A percentile compares a stretch with the other conserved stretches of the same genome.
These are phyloP conservation scores for Daldinia concentrica DNA, from an alignment of 495 filamentous ascomycete genomes.

Conservation along the genomic window DNA sequence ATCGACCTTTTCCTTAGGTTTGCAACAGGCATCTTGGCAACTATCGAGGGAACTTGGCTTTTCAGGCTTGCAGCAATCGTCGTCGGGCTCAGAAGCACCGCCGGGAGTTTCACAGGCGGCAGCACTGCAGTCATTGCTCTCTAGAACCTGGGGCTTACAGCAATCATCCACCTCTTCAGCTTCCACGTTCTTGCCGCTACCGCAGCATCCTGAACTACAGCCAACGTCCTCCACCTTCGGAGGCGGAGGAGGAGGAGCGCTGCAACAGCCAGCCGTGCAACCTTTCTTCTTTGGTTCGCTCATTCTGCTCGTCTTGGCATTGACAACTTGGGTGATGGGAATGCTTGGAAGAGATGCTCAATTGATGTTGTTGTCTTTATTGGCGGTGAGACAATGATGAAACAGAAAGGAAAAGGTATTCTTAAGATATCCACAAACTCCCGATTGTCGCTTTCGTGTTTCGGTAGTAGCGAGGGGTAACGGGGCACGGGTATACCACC, in stretches of 20 bases:
- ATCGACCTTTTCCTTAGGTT: constrained; percentile 9
- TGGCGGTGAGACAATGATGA: not conserved
- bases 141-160: not conserved
- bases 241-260: not conserved
- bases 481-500: constrained; percentile 5
- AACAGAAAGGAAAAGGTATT: not conserved
- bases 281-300: constrained; percentile 22
- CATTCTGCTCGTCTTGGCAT: constrained; percentile 9
- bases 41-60: not conserved
- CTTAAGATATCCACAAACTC: not conserved
- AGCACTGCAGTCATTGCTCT: not conserved
- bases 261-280: constrained; percentile 28
- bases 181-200: not conserved
- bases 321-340: not conserved
- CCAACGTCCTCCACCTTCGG: constrained; percentile 10
- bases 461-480: constrained; percentile 29
- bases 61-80: constrained; percentile 24
- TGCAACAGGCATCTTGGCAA: constrained; percentile 30
- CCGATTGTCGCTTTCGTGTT: constrained; percentile 10
- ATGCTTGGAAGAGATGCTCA: not conserved
- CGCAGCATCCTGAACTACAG: constrained; percentile 22
- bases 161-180: constrained; percentile 12
- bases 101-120: not conserved
- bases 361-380: constrained; percentile 1
- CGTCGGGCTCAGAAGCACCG: not conserved